Evolutionary conservation across 805 yeast species (phyloP).

Genomic region (Candida ulmi): DNA sequence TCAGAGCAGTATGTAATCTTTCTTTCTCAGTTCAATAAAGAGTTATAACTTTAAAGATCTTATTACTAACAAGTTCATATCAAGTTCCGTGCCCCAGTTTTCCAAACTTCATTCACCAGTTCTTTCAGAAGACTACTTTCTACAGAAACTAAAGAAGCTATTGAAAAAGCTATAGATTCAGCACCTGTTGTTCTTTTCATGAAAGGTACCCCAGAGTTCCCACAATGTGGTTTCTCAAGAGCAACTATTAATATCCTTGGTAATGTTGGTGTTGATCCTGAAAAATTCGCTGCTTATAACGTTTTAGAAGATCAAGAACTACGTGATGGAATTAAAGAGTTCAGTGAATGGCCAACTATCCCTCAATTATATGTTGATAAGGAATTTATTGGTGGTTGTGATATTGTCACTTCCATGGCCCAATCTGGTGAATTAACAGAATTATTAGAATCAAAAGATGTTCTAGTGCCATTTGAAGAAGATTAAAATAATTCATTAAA

Average conservation of each 20-base stretch:
- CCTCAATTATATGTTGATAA: conserved; percentile 90
- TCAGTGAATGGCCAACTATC: conserved; percentile 95
- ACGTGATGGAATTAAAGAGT: conserved; percentile 94
- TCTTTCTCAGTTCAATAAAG: no score
- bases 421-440: conserved; percentile 87
- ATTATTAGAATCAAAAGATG: conserved; percentile 70
- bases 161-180: conserved; percentile 76
- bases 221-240: conserved; percentile 96
- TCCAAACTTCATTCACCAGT: conserved; percentile 2
- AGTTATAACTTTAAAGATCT: no score
- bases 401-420: conserved; percentile 88
- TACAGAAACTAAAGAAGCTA: conserved; percentile 76
- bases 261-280: conserved; percentile 95
- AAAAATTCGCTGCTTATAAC: conserved; percentile 93
- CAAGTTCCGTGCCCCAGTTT: conserved; percentile 13
- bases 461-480: conserved; percentile 67
- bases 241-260: conserved; percentile 92
- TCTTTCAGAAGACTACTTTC: conserved; percentile 47
- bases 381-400: conserved; percentile 97
- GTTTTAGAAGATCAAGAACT: conserved; percentile 92
- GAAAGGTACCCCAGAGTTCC: conserved; percentile 98
- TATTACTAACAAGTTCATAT: not conserved
- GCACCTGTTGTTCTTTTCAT: conserved; percentile 95
- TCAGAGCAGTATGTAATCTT: conserved; percentile 1
- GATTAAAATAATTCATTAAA: conserved; percentile 21